Base-by-base conservation (phyloP, 176 grass and related monocot genomes). In the Lolium perenne region DNA sequence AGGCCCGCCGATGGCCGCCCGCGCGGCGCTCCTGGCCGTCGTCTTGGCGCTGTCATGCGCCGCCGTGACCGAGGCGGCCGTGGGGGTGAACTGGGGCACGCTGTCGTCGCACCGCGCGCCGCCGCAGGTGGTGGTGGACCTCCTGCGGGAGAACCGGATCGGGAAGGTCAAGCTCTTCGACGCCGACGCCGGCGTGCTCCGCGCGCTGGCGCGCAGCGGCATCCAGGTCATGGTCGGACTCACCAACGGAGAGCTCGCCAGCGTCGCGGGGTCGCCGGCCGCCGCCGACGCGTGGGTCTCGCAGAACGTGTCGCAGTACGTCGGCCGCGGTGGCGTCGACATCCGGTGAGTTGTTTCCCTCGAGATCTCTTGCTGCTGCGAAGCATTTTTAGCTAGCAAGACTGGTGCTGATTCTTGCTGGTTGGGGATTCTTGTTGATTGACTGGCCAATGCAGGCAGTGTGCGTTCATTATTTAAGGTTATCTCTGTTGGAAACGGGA, bases 1-100 rank as follows among this genome's bases (percentile, higher is more conserved):
- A 16, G 49, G 3, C 18, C 23, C 59, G 3, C 45, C 32, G 16
- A 82, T 86, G 76, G 32, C 22, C 22, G 76, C 76, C 38, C 0
- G 3, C 21, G 63, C 16, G 10, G 62, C 40, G 50, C 4, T 87
- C 79, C 14, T 82, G 70, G 47, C 56, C 63, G 0, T 90, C 41
- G 0, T 77, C 40, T 6, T 68, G 53, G 78, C 60, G 2, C 62
- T 90, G 71, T 66, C 43, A 16, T 38, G 60, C 78, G 71, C 48
- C 14, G 73, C 74, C 10, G 73, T 23, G 16, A 88, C 87, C 68
- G 89, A 95, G 22, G 92, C 89, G 46, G 95, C 93, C 40, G 51
- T 95, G 14, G 95, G 95, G 26, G 93, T 97, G 77, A 97, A 97
- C 91, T 95, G 95, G 95, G 95, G 95, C 60, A 95, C 87, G 29